Conservation (phyloP, 306 rosid genomes). For the Prunus padus region DNA sequence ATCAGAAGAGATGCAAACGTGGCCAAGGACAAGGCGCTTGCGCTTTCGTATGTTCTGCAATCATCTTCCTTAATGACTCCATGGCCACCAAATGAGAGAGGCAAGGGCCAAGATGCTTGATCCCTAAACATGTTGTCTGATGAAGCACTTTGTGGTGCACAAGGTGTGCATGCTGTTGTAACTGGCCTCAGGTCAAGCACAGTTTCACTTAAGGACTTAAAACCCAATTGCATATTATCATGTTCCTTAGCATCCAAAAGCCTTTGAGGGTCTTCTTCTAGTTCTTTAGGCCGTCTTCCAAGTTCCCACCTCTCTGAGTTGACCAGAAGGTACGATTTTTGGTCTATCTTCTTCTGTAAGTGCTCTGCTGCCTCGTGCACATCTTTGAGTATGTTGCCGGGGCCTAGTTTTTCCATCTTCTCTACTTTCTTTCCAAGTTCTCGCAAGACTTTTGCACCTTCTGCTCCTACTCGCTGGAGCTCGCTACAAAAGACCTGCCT, state of each 20-base stretch:
- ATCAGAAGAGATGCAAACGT: constrained; percentile 64
- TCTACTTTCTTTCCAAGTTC: constrained; percentile 54
- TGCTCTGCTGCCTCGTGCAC: constrained; percentile 60
- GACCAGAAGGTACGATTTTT: constrained; percentile 51
- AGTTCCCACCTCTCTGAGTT: constrained; percentile 58
- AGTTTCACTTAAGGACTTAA: constrained; percentile 30
- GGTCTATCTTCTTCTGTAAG: constrained; percentile 58
- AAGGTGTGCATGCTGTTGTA: constrained; percentile 17
- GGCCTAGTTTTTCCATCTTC: constrained; percentile 60
- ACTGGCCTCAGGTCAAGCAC: constrained; percentile 26
- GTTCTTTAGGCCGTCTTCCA: constrained; percentile 24
- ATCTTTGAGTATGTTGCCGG: constrained; percentile 35
- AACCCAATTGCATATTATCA: constrained; percentile 16
- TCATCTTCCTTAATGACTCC: constrained; percentile 20
- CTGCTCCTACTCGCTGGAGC: constrained; percentile 55
- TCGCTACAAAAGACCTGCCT: constrained; percentile 45
- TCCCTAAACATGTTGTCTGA: constrained; percentile 16
- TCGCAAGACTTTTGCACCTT: constrained; percentile 59
- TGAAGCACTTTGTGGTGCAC: constrained; percentile 13
- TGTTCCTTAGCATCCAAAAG: constrained; percentile 16
- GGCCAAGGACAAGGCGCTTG: constrained; percentile 64
- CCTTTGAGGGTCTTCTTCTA: constrained; percentile 11
- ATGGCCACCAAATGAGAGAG: constrained; percentile 19
- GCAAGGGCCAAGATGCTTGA: constrained; percentile 32
- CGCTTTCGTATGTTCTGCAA: constrained; percentile 48